Conservation (phyloP, 768 basidiomycete species). For the Boletus patriciae region DNA sequence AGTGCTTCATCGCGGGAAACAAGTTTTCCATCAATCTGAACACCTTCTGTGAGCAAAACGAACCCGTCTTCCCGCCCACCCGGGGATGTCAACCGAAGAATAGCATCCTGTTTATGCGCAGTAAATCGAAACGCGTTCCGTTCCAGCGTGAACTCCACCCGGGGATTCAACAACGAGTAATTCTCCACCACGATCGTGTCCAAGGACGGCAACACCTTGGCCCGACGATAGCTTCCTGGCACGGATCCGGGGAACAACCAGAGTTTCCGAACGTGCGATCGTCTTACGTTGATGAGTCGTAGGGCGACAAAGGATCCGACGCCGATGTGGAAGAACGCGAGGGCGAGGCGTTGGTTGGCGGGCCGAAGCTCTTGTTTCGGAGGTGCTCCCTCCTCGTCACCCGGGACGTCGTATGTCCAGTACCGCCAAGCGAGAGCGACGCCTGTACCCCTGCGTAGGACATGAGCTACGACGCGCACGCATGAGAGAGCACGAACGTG, state of each 20-base stretch:
- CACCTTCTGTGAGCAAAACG: conserved; percentile 25
- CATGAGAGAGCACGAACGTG: conserved; percentile 23
- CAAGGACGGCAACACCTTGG: conserved; percentile 18
- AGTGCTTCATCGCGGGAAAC: conserved; percentile 22
- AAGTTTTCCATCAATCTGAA: conserved; percentile 24
- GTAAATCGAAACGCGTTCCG: conserved; percentile 25
- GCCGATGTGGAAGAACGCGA: conserved; percentile 29
- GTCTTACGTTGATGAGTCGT: conserved; percentile 27
- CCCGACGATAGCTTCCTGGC: conserved; percentile 22
- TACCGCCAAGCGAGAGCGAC: conserved; percentile 29
- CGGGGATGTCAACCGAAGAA: conserved; percentile 18
- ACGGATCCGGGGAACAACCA: conserved; percentile 32
- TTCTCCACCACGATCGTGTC: conserved; percentile 29
- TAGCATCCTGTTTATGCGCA: conserved; percentile 19
- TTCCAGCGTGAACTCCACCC: conserved; percentile 27
- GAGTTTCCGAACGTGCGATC: conserved; percentile 30
- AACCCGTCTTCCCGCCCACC: conserved; percentile 22
- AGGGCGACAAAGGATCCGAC: conserved; percentile 32
- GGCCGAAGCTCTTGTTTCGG: conserved; percentile 30
- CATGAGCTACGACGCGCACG: not conserved
- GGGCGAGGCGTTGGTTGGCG: conserved; percentile 28
- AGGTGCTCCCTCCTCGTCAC: conserved; percentile 13
- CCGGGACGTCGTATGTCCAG: conserved; percentile 24
- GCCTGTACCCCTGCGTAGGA: conserved; percentile 24
- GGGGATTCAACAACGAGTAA: conserved; percentile 19